Percentiles rank a stretch among this genome's conserved stretches.
Conservation (phyloP, 164 flowering plant species). For the Nymphaea colorata region DNA sequence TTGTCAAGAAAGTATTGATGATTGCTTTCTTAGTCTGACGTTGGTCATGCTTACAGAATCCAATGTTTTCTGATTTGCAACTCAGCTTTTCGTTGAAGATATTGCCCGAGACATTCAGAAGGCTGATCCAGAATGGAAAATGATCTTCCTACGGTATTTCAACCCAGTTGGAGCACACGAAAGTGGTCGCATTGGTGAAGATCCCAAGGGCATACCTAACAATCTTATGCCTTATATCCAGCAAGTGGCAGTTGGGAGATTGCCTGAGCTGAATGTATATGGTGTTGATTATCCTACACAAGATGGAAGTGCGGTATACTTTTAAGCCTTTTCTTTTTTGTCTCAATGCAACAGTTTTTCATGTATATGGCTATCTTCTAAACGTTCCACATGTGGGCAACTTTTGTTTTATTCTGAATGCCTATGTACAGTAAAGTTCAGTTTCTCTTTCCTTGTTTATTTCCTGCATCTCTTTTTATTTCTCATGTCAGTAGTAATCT, state of each 20-base stretch:
- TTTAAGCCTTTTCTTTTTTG: not conserved
- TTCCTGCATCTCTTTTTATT: no score
- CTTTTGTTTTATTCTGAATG: no score
- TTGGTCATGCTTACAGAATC: not conserved
- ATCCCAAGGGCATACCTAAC: constrained; percentile 92
- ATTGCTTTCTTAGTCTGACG: not conserved
- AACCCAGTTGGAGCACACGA: constrained; percentile 94
- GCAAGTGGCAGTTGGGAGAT: constrained; percentile 92
- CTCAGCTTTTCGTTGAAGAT: constrained; percentile 81
- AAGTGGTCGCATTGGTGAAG: constrained; percentile 92
- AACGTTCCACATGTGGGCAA: no score
- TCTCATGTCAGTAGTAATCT: no score
- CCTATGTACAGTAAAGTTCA: no score
- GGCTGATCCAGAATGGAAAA: constrained; percentile 86
- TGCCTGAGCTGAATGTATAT: constrained; percentile 82
- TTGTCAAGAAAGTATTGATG: not conserved
- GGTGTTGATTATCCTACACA: constrained; percentile 85
- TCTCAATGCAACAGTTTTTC: not conserved
- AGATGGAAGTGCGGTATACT: constrained; percentile 90
- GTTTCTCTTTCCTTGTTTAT: no score
- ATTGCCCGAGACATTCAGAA: constrained; percentile 69
- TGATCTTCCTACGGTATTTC: constrained; percentile 74
- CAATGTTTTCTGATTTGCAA: not conserved
- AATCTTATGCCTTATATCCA: constrained; percentile 95
- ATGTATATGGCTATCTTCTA: no score